Conservation (phyloP, 2,329 filamentous ascomycete genomes). For the Phialophora verrucosa region DNA sequence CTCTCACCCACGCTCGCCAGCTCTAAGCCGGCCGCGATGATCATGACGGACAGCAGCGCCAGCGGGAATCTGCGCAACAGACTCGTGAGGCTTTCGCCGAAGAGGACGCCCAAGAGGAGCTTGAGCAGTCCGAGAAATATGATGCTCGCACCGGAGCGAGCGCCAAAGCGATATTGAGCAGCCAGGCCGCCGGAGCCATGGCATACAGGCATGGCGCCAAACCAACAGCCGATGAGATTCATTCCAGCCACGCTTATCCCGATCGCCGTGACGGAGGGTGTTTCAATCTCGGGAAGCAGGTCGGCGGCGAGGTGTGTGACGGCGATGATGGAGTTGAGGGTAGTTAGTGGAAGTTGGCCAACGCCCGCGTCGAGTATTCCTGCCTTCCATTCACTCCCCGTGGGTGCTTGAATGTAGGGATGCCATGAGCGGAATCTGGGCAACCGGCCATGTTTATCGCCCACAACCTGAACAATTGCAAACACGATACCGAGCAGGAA, state of each 20-base stretch:
- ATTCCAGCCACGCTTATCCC: constrained; percentile 81
- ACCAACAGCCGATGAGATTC: constrained; percentile 87
- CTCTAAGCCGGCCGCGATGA: constrained; percentile 86
- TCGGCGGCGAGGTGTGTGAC: constrained; percentile 79
- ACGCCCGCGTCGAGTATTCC: constrained; percentile 72
- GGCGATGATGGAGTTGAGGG: constrained; percentile 89
- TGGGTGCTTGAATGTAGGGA: constrained; percentile 59
- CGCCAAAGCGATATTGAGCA: constrained; percentile 89
- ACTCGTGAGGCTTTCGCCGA: constrained; percentile 74
- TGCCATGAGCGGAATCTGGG: constrained; percentile 66
- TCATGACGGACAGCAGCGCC: constrained; percentile 81
- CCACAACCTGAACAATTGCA: constrained; percentile 55
- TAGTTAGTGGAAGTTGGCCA: constrained; percentile 87
- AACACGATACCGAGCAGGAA: constrained; percentile 72
- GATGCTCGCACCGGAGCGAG: constrained; percentile 82
- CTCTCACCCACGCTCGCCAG: constrained; percentile 83
- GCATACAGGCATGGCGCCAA: constrained; percentile 93
- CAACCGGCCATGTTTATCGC: constrained; percentile 23
- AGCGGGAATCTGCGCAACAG: constrained; percentile 76
- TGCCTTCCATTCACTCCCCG: constrained; percentile 53
- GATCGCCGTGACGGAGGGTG: constrained; percentile 75
- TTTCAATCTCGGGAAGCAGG: constrained; percentile 70
- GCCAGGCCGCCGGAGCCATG: constrained; percentile 91
- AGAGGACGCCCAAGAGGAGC: constrained; percentile 73
- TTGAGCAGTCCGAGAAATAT: constrained; percentile 79